Evolutionary conservation across 164 flowering plant genomes (phyloP), one percentile per base, ranked within the genome.

Genomic region (Piper longum): DNA sequence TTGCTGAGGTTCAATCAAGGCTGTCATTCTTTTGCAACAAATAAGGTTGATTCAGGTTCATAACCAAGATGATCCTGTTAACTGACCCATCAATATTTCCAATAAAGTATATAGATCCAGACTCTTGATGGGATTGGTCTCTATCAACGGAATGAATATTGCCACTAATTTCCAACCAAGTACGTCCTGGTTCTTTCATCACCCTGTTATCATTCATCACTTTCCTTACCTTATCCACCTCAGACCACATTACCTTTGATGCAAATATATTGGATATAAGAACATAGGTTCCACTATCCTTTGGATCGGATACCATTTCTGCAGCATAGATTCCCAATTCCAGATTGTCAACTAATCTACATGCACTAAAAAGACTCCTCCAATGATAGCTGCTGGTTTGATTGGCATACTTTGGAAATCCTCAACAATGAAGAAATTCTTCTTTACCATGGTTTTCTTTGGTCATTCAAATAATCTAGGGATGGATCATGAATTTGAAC

Each of bases 401-500:
- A 79, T 73, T 40, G 85, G 87, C 85, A 87, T 82, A 59, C 64
- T 75, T 61, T 83, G 79, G 59, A 87, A n/a, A n/a, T n/a, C n/a
- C n/a, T n/a, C n/a, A n/a, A n/a, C n/a, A n/a, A n/a, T n/a, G n/a
- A n/a, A n/a, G n/a, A n/a, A n/a, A n/a, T n/a, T n/a, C n/a, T n/a
- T n/a, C n/a, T n/a, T n/a, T n/a, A n/a, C n/a, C n/a, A n/a, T n/a
- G n/a, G n/a, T n/a, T n/a, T n/a, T n/a, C n/a, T n/a, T n/a, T n/a
- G n/a, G n/a, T n/a, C n/a, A n/a, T n/a, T n/a, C n/a, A n/a, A n/a
- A n/a, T n/a, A n/a, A n/a, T n/a, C n/a, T n/a, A n/a, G n/a, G n/a
- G n/a, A n/a, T n/a, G n/a, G n/a, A n/a, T n/a, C n/a, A n/a, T n/a
- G n/a, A n/a, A n/a, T n/a, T n/a, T n/a, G n/a, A n/a, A n/a, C n/a